Evolutionary conservation across 2,329 filamentous ascomycete genomes (phyloP).

Genomic region (Acrodontium crateriforme): DNA sequence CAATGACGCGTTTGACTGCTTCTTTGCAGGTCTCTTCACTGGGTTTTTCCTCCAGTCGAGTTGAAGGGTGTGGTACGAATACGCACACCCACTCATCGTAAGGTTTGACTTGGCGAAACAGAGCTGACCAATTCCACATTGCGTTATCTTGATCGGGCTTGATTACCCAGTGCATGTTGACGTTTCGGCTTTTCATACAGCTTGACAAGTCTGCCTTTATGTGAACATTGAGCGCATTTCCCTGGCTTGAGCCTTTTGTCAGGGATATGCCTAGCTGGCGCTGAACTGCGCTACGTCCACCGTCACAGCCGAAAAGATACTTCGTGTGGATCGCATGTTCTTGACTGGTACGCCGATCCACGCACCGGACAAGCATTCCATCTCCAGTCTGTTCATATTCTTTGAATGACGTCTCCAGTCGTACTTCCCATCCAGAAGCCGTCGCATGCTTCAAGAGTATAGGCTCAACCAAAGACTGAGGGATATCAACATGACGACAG

Average conservation of each 20-base stretch:
- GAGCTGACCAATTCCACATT: slow-evolving; percentile 35
- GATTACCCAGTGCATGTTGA: slow-evolving; percentile 45
- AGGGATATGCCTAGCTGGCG: slow-evolving; percentile 28
- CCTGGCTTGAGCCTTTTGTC: slow-evolving; percentile 28
- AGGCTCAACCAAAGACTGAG: slow-evolving; percentile 25
- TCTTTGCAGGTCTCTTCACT: slow-evolving; percentile 31
- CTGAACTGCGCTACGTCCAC: slow-evolving; percentile 30
- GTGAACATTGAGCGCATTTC: slow-evolving; percentile 31
- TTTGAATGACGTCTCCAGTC: slow-evolving; percentile 21
- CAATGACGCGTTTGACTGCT: slow-evolving; percentile 36
- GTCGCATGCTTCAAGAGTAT: slow-evolving; percentile 21
- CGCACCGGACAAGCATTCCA: slow-evolving; percentile 21
- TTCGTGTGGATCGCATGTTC: slow-evolving; percentile 33
- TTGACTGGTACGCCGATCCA: slow-evolving; percentile 24
- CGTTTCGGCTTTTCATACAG: slow-evolving; percentile 32
- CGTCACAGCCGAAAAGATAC: slow-evolving; percentile 45
- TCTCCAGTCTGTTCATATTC: slow-evolving; percentile 14
- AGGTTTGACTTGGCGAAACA: slow-evolving; percentile 45
- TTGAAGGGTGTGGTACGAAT: too few species aligned
- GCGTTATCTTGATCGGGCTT: too few species aligned
- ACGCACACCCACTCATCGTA: slow-evolving; percentile 48
- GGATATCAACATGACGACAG: slow-evolving; percentile 24
- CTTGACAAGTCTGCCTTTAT: slow-evolving; percentile 36
- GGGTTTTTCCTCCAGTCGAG: too few species aligned
- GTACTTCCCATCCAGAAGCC: slow-evolving; percentile 17